Conservation (phyloP, 2,329 filamentous ascomycete genomes). For the Fusarium sp. region DNA sequence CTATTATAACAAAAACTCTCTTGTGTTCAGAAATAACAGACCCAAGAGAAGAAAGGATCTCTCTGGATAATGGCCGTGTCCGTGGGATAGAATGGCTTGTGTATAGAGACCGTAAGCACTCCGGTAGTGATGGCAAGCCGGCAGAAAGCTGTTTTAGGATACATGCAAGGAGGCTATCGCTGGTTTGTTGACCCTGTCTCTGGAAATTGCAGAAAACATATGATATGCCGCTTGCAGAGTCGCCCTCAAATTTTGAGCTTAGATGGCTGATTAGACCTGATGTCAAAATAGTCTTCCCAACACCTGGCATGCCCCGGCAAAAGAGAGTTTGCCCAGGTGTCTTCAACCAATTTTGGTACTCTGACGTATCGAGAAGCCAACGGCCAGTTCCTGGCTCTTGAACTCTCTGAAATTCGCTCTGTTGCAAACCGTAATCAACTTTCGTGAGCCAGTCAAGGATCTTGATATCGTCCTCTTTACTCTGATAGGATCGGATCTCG, state of each 20-base stretch:
- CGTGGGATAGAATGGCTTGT: neutral
- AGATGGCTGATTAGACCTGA: neutral
- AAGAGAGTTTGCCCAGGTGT: neutral
- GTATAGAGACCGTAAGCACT: neutral
- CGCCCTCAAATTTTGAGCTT: rapidly evolving
- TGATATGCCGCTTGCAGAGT: neutral
- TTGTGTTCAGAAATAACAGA: rapidly evolving
- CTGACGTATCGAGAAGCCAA: rapidly evolving
- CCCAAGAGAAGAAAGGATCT: neutral
- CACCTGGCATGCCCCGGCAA: neutral
- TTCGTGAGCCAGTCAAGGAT: neutral
- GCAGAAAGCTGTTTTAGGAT: neutral
- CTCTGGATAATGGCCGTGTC: neutral
- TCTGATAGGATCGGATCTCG: rapidly evolving
- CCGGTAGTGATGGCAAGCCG: rapidly evolving
- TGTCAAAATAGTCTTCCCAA: rapidly evolving
- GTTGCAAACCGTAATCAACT: neutral
- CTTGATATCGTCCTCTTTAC: neutral
- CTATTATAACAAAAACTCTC: rapidly evolving
- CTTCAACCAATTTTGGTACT: neutral
- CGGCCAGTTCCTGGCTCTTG: neutral
- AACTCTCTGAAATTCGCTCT: neutral
- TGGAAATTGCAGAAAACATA: neutral
- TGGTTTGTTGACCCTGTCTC: neutral
- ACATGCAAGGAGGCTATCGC: neutral